phyloP scores from a whole-genome alignment of 2,329 filamentous ascomycete species.

The Fusarium agapanthi region DNA sequence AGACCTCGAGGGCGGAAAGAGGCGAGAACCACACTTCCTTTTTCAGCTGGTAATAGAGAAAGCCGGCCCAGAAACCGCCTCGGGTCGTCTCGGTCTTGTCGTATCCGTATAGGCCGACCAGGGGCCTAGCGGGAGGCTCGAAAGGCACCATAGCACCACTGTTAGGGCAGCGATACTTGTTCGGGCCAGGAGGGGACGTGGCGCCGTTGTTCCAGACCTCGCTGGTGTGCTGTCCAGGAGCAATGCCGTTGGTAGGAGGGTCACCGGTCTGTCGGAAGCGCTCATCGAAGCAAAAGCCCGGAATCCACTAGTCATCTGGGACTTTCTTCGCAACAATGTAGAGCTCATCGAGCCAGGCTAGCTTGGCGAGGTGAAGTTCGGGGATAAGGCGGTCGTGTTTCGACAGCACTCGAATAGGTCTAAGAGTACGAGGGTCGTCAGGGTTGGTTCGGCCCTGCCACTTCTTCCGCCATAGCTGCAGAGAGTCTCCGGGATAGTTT shows the following conservation, averaged over 20 bases:
- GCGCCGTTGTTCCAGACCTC: background rate
- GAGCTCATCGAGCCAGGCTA: background rate
- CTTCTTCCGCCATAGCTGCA: background rate
- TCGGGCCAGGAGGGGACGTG: background rate
- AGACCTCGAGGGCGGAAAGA: background rate
- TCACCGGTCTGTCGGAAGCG: background rate
- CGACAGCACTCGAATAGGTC: background rate
- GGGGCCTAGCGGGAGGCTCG: background rate
- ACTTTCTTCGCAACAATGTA: background rate
- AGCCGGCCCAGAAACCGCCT: background rate
- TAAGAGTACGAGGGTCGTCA: background rate
- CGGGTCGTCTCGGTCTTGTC: background rate
- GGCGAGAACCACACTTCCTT: background rate
- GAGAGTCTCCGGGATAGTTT: background rate
- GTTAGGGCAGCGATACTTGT: background rate
- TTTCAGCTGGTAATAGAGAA: background rate
- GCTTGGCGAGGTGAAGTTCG: background rate
- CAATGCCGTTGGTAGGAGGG: background rate
- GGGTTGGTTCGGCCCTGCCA: background rate
- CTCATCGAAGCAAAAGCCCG: background rate
- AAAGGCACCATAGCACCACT: background rate
- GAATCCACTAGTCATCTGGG: background rate
- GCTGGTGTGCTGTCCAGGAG: background rate
- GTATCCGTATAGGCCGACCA: background rate
- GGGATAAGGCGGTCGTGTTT: background rate